phyloP scores from a whole-genome alignment of 805 yeast species.

The Debaryomyces prosopidis region DNA sequence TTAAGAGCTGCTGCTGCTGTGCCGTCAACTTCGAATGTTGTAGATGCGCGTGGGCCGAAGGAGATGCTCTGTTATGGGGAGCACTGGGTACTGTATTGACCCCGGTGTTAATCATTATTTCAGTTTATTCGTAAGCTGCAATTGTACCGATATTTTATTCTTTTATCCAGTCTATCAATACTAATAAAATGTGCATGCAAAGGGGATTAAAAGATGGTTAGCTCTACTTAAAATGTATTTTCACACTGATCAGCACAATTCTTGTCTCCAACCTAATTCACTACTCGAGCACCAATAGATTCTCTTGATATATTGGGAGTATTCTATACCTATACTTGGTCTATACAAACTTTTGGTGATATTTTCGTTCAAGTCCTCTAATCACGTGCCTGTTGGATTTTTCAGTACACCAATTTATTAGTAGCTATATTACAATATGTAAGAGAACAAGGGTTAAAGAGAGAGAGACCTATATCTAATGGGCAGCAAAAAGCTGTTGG shows the following conservation, averaged over 20 bases:
- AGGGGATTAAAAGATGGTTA: no score
- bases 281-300: neutral
- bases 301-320: neutral
- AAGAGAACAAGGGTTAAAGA: neutral
- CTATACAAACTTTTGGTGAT: neutral
- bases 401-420: neutral
- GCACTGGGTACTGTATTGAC: conserved; percentile 11
- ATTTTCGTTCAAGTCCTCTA: neutral
- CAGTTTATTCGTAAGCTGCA: neutral
- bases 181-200: no score
- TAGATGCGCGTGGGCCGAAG: neutral
- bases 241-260: neutral
- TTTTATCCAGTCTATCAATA: no score
- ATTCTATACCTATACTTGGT: neutral
- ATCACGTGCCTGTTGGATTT: neutral
- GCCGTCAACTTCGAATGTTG: conserved; percentile 2
- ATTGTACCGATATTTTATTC: neutral
- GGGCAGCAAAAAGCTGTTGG: no score
- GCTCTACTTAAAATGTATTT: neutral
- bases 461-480: no score
- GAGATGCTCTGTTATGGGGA: conserved; percentile 22
- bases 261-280: neutral
- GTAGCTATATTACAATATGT: neutral
- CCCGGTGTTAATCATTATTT: neutral
- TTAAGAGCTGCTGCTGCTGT: conserved; percentile 9